phyloP scores from a whole-genome alignment of 305 asterid species.

The Fraxinus greggii region DNA sequence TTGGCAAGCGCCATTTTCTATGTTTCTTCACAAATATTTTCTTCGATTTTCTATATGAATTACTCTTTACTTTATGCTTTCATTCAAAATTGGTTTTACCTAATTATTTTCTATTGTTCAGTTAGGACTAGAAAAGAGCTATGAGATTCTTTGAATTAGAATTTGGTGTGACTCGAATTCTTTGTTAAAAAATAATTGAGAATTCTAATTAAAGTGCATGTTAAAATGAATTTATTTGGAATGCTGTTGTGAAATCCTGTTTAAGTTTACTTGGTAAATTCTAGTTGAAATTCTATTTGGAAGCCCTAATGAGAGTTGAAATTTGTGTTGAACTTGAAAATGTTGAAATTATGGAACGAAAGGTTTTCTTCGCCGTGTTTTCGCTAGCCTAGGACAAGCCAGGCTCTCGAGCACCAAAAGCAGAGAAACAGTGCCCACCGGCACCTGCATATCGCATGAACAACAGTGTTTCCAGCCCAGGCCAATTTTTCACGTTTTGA shows the following conservation, averaged over 20 bases:
- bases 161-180: not conserved
- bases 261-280: not conserved
- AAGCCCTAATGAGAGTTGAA: not conserved
- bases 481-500: too few relatives aligned
- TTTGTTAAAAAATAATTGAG: too few relatives aligned
- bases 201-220: not conserved
- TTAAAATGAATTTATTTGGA: too few relatives aligned
- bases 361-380: not conserved
- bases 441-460: too few relatives aligned
- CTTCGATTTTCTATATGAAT: not conserved
- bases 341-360: not conserved
- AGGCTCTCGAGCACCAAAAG: too few relatives aligned
- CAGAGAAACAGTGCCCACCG: too few relatives aligned
- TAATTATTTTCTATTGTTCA: conserved; percentile 26
- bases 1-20: conserved; percentile 35
- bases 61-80: not conserved
- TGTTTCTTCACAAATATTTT: conserved; percentile 7
- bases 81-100: conserved; percentile 10
- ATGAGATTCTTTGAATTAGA: conserved; percentile 67
- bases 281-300: not conserved
- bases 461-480: too few relatives aligned
- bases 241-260: not conserved
- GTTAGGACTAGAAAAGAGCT: conserved; percentile 56
- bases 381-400: not conserved
- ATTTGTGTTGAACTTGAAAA: not conserved